Conservation (phyloP, 2,329 filamentous ascomycete species). For the Aureobasidium mangrovei region DNA sequence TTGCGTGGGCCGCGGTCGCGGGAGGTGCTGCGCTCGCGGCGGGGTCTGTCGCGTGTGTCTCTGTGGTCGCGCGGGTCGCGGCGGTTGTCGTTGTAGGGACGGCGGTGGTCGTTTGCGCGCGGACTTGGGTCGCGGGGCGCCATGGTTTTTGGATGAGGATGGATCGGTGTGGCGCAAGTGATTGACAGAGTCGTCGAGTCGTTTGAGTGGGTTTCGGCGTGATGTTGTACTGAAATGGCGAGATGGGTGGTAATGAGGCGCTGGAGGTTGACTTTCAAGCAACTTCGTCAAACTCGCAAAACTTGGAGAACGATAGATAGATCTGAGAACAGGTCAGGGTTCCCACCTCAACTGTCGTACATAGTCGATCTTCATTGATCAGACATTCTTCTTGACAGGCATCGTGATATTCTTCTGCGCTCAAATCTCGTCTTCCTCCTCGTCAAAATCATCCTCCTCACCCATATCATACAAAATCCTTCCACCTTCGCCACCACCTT, state of each 20-base stretch:
- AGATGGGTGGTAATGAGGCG: no score
- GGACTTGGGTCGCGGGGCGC: conserved; percentile 9
- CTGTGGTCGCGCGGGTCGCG: not conserved
- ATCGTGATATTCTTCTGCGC: no score
- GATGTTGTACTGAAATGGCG: no score
- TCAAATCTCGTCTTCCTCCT: conserved; percentile 87
- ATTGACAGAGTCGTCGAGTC: not conserved
- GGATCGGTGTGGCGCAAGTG: not conserved
- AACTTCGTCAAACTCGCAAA: no score
- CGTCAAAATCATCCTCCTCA: conserved; percentile 91
- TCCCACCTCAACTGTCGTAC: no score
- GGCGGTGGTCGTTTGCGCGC: not conserved
- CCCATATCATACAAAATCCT: conserved; percentile 97
- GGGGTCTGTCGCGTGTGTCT: conserved; percentile 2
- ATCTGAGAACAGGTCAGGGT: no score
- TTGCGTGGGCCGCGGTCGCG: conserved; percentile 4
- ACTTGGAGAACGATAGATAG: no score
- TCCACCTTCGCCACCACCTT: conserved; percentile 70
- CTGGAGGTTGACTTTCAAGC: no score
- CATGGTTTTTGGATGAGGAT: not conserved
- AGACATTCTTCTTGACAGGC: no score
- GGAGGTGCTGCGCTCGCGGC: conserved; percentile 7
- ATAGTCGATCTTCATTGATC: no score
- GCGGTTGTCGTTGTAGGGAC: not conserved
- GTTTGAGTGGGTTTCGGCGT: no score